Evolutionary conservation across 306 rosid species (phyloP), one percentile per base, ranked within the genome.

Genomic region (Vicia faba): DNA sequence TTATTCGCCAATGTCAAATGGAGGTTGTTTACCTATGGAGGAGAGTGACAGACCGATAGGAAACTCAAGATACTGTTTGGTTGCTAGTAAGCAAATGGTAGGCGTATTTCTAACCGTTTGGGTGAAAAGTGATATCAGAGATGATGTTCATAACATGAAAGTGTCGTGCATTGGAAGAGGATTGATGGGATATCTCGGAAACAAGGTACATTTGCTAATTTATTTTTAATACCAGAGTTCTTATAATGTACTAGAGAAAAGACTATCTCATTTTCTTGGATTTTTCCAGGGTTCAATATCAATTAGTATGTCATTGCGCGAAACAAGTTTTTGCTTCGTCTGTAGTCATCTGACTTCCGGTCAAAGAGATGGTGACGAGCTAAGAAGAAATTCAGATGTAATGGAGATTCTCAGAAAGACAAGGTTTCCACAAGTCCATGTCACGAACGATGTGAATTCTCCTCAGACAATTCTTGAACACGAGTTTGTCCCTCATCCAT

Each of bases 161-260:
- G 97, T 95, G 65, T 95, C 99, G 71, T 95, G 99, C 66, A 92
- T 95, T 71, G 97, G 99, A 60, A 85, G 99, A 77, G 99, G 99
- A 69, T 80, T 95, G 70, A 95, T 95, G 99, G 99, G 99, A 56
- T 95, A 91, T 81, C 97, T 95, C 13, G 99, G 99, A 72, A 95
- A 95, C 75, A 95, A 95, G 97, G 97, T 95, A 84, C n/a, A 66
- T 14, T 77, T 20, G 60, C 9, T 26, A 16, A 12, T 64, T 41
- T 48, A 16, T 80, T 68, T 70, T 78, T 66, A 38, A 46, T 15
- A 70, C 28, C 0, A 10, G 18, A 71, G 54, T 49, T 33, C 9
- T 70, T 55, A 14, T 65, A 31, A 33, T 31, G 73, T 55, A 58
- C 19, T 38, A 33, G 12, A 43, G 2, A 39, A 38, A 36, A 7